phyloP scores from a whole-genome alignment of 1,139 yeast genomes.

The Candida smagusa region DNA sequence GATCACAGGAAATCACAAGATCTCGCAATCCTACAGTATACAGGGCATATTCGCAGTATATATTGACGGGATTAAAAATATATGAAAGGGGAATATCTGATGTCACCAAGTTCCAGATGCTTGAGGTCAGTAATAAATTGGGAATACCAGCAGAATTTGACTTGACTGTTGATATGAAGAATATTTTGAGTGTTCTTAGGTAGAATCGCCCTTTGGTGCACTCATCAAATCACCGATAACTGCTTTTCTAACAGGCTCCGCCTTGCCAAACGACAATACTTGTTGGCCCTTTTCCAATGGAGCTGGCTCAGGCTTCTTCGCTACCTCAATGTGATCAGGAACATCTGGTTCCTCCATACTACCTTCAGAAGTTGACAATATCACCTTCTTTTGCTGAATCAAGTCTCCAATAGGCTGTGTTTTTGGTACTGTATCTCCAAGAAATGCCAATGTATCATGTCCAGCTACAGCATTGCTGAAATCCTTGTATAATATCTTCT shows the following conservation, averaged over 20 bases:
- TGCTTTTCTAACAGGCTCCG: conserved; percentile 29
- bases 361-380: conserved; percentile 4
- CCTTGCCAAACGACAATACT: conserved; percentile 19
- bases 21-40: conserved; percentile 15
- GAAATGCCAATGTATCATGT: conserved; percentile 66
- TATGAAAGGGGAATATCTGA: conserved; percentile 37
- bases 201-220: conserved; percentile 4
- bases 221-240: conserved; percentile 34
- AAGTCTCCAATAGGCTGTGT: conserved; percentile 54
- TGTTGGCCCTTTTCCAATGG: conserved; percentile 39
- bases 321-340: conserved; percentile 5
- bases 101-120: conserved; percentile 26
- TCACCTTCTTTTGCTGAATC: conserved; percentile 19
- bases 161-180: conserved; percentile 26
- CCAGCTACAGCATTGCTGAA: conserved; percentile 67
- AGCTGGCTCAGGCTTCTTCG: conserved; percentile 2
- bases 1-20: not conserved
- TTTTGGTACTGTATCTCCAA: conserved; percentile 67
- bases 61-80: conserved; percentile 28
- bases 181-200: conserved; percentile 28
- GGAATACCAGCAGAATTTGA: conserved; percentile 21
- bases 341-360: conserved; percentile 10
- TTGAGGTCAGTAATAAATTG: conserved; percentile 21
- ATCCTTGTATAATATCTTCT: conserved; percentile 71
- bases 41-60: conserved; percentile 18